Evolutionary conservation across 129 eudicot genomes (phyloP), one percentile per base, ranked within the genome.

Genomic region (Glebionis coronaria): DNA sequence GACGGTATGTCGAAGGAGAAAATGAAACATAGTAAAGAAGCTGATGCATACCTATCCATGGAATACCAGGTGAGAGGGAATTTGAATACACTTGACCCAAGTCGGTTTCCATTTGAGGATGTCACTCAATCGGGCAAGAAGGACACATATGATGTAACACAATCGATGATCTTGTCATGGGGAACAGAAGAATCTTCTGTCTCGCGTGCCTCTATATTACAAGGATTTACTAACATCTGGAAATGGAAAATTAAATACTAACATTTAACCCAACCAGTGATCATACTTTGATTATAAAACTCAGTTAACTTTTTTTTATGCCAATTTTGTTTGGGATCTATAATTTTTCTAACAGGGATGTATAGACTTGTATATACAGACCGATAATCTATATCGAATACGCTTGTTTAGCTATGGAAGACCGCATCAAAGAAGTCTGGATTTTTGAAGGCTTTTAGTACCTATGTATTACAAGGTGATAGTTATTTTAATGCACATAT

Each of bases 351-450:
- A 35, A 5, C 1, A 6, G 42, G 1, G 42, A 35, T 6, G 8
- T 35, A 35, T 35, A 35, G 42, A 35, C 6, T 35, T 6, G 42
- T 35, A 35, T 35, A 35, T 35, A 10, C 42, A n/a, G n/a, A 35
- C 42, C 42, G 9, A 35, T 35, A 35, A 2, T 35, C 42, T 1
- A 35, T 44, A 58, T 19, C 63, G 80, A 68, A 68, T 88, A 61
- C 45, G 19, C 84, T 73, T 78, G 90, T 66, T 71, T 70, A 60
- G 82, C 70, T 59, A 62, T 76, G 18, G 69, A 89, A 82, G 61
- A 86, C 89, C 61, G 73, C 70, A 69, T 78, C 74, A 62, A 93
- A 88, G 84, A 88, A 86, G 71, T 74, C 83, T 57, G 98, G 95
- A 60, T 81, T 73, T 49, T 75, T 69, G 80, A 93, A 89, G 57